Conservation (phyloP, 2,329 filamentous ascomycete species). For the Raffaelea albimanens region DNA sequence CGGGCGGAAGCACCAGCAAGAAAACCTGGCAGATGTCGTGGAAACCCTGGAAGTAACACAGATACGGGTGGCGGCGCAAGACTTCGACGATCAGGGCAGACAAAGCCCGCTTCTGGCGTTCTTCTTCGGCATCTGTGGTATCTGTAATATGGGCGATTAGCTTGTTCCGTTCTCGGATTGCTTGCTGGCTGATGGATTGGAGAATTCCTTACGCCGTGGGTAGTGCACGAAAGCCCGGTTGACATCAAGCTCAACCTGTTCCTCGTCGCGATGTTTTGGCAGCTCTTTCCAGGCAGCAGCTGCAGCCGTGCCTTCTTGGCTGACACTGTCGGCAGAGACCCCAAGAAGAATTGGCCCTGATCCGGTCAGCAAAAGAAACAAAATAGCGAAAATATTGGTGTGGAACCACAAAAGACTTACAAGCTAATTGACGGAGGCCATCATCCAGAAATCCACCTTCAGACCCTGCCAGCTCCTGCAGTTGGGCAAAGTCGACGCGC, state of each 20-base stretch:
- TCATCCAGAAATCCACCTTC: slow-evolving; percentile 60
- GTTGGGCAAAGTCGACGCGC: slow-evolving; percentile 41
- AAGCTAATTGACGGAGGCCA: slow-evolving; percentile 61
- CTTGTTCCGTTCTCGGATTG: no score
- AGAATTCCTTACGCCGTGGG: slow-evolving; percentile 54
- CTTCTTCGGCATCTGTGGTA: slow-evolving; percentile 59
- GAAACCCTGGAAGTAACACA: slow-evolving; percentile 97
- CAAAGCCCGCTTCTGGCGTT: slow-evolving; percentile 63
- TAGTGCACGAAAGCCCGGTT: slow-evolving; percentile 97
- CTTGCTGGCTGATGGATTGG: no score
- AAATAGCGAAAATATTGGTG: background rate
- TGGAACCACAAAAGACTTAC: slow-evolving; percentile 45
- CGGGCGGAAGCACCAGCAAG: slow-evolving; percentile 67
- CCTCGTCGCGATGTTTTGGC: slow-evolving; percentile 73
- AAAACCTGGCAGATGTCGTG: slow-evolving; percentile 98
- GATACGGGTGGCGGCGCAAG: slow-evolving; percentile 68
- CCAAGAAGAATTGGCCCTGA: slow-evolving; percentile 56
- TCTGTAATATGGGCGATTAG: slow-evolving; percentile 31
- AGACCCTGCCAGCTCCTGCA: slow-evolving; percentile 51
- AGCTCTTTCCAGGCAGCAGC: slow-evolving; percentile 48
- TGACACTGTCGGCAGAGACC: slow-evolving; percentile 3
- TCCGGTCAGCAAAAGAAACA: slow-evolving; percentile 1
- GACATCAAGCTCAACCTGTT: slow-evolving; percentile 86
- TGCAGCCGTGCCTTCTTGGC: background rate
- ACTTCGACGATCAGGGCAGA: slow-evolving; percentile 72